Conservation (phyloP, 306 rosid genomes). For the Hippophae gyantsensis region DNA sequence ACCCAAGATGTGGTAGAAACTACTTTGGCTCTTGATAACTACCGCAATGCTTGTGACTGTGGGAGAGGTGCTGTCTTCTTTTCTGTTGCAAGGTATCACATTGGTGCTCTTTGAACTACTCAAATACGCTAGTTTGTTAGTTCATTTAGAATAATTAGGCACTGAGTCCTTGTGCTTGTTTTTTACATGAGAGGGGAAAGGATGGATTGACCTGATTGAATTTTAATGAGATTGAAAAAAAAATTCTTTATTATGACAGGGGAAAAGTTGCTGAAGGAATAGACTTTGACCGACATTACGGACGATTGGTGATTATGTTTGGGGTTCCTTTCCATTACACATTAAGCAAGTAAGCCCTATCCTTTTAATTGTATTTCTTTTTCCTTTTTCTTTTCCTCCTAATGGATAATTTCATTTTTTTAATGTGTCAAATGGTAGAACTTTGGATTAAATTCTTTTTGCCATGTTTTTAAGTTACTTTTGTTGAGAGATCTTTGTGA, state of each 20-base stretch:
- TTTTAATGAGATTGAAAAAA: not conserved
- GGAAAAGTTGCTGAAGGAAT: slow-evolving; percentile 93
- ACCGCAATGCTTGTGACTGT: slow-evolving; percentile 93
- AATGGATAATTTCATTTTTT: too few relatives aligned
- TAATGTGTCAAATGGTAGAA: too few relatives aligned
- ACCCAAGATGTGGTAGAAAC: slow-evolving; percentile 96
- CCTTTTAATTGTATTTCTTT: not conserved
- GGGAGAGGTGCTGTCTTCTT: slow-evolving; percentile 97
- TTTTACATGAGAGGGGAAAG: too few relatives aligned
- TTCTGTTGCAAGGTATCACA: slow-evolving; percentile 79
- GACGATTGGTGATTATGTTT: slow-evolving; percentile 81
- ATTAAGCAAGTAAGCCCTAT: slow-evolving; percentile 69
- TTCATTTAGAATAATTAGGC: too few relatives aligned
- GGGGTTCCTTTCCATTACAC: slow-evolving; percentile 93
- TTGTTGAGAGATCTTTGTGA: too few relatives aligned
- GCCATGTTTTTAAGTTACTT: too few relatives aligned
- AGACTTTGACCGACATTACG: slow-evolving; percentile 88
- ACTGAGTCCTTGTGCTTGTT: too few relatives aligned
- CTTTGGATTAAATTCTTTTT: too few relatives aligned
- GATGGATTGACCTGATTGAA: too few relatives aligned
- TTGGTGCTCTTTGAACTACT: slow-evolving; percentile 9
- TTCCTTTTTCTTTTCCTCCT: not conserved
- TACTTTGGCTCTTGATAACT: slow-evolving; percentile 91
- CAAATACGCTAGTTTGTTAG: not conserved
- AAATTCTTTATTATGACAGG: slow-evolving; percentile 30